Evolutionary conservation across 1,284 basidiomycete species (phyloP), one percentile per base, ranked within the genome.

Genomic region (Microbotryum violaceum): DNA sequence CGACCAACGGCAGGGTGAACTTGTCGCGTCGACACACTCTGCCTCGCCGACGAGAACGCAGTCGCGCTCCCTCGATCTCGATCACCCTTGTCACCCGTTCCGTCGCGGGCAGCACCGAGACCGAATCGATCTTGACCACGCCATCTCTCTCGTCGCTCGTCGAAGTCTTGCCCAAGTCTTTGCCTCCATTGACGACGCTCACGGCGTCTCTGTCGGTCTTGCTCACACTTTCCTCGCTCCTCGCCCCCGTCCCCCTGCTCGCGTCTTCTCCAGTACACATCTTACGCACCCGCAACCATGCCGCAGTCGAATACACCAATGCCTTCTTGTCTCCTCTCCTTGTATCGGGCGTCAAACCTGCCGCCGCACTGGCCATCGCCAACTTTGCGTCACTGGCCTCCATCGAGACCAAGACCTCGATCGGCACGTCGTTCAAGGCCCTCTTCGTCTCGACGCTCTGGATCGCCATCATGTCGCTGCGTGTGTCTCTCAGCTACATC

Each of bases 401-500:
- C 0, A 49, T 66, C 42, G 64, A 66, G 45, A 20, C 44, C 1
- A 16, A 42, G 6, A 8, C 25, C 10, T 7, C 25, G 18, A 12
- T 8, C 4, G 5, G 20, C 6, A 12, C 1, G 8, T 5, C 18
- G 8, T 10, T 20, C 21, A 61, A 58, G 18, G 51, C 21, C 6
- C 47, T 42, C 0, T 80, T 87, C 42, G 88, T 88, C 75, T 83
- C 86, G 75, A 80, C 83, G 44, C 85, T 89, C 44, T 82, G 89
- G 70, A 88, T 91, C 74, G 88, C 91, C 53, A 94, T 94, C 75
- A 87, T 94, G 63, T 81, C 79, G 42, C 80, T 94, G 70, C 83
- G 91, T 71, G 85, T 91, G 77, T 88, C 92, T 75, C 82, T 93
- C 66, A 48, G 55, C 12, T 63, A 58, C 53, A 27, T 63, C 23